Conservation (phyloP, 768 basidiomycete species). For the Asterophora parasitica region DNA sequence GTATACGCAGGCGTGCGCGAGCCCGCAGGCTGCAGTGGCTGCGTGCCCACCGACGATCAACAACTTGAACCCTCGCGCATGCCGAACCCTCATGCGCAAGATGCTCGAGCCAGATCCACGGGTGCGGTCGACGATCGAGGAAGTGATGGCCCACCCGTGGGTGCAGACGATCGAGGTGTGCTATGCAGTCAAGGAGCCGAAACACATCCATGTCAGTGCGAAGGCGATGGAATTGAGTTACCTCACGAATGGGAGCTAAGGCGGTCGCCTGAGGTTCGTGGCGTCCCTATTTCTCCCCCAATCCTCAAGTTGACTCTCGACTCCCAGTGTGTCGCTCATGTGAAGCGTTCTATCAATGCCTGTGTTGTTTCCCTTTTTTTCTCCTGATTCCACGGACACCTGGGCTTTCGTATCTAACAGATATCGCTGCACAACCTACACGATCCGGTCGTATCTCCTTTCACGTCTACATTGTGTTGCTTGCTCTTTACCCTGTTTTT, state of each 20-base stretch:
- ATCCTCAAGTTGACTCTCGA: not conserved
- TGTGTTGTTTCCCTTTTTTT: not conserved
- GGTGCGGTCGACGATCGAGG: slow-evolving; percentile 69
- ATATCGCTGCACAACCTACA: not conserved
- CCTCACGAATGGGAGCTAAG: slow-evolving; percentile 19
- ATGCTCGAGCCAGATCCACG: slow-evolving; percentile 97
- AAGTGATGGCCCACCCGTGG: slow-evolving; percentile 77
- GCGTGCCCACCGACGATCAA: slow-evolving; percentile 68
- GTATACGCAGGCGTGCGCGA: slow-evolving; percentile 60
- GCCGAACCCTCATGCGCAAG: slow-evolving; percentile 75
- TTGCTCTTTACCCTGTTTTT: slow-evolving; percentile 2
- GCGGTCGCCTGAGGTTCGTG: slow-evolving; percentile 1
- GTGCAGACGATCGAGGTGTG: slow-evolving; percentile 80
- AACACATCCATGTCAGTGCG: slow-evolving; percentile 69
- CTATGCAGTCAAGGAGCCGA: slow-evolving; percentile 55
- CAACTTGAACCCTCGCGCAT: slow-evolving; percentile 83
- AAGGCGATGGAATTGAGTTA: slow-evolving; percentile 54
- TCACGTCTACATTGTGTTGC: slow-evolving; percentile 3
- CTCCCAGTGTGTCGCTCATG: not conserved
- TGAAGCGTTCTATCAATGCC: not conserved
- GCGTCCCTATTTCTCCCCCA: not conserved
- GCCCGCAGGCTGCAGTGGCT: slow-evolving; percentile 38
- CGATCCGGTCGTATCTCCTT: not conserved
- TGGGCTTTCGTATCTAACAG: not conserved
- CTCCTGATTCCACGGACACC: not conserved